Percentiles rank a stretch among this genome's conserved stretches.
Conservation (phyloP, 148 eudicot species). For the Cornus suecica region DNA sequence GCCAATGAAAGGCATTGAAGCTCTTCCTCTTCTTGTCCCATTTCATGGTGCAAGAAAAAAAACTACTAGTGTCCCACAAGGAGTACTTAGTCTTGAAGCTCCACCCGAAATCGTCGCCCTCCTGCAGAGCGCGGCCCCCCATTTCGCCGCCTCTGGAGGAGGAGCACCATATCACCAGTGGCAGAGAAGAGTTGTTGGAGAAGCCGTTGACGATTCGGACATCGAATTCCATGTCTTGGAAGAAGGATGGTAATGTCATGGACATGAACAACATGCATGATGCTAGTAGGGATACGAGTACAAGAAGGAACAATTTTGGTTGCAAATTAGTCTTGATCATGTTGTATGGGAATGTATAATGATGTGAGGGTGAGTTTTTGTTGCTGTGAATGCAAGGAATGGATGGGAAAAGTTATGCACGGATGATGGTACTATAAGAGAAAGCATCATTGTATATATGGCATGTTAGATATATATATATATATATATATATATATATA, state of each 20-base stretch:
- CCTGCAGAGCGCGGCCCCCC: conserved; percentile 72
- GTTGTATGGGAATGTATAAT: too few relatives aligned
- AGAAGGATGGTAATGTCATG: conserved; percentile 16
- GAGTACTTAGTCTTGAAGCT: conserved; percentile 14
- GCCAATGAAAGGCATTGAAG: conserved; percentile 43
- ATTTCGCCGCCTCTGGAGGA: conserved; percentile 33
- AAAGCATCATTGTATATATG: too few relatives aligned
- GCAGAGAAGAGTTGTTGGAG: conserved; percentile 57
- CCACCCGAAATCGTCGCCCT: conserved; percentile 66
- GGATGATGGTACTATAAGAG: too few relatives aligned
- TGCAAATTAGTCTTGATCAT: too few relatives aligned
- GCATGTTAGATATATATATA: too few relatives aligned
- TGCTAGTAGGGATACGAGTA: conserved; percentile 7
- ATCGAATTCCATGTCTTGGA: conserved; percentile 20
- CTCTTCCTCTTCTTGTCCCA: conserved; percentile 41
- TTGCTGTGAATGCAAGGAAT: too few relatives aligned
- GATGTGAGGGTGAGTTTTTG: too few relatives aligned
- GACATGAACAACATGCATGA: conserved; percentile 28
- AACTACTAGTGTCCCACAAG: conserved; percentile 11
- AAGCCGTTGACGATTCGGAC: conserved; percentile 56
- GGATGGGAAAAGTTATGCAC: too few relatives aligned
- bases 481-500: too few relatives aligned
- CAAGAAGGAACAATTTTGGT: conserved; percentile 20
- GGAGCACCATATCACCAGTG: conserved; percentile 62
- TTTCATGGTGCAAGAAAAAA: conserved; percentile 51